Evolutionary conservation across 2,329 filamentous ascomycete species (phyloP).

Genomic region (Penicillium sp.): DNA sequence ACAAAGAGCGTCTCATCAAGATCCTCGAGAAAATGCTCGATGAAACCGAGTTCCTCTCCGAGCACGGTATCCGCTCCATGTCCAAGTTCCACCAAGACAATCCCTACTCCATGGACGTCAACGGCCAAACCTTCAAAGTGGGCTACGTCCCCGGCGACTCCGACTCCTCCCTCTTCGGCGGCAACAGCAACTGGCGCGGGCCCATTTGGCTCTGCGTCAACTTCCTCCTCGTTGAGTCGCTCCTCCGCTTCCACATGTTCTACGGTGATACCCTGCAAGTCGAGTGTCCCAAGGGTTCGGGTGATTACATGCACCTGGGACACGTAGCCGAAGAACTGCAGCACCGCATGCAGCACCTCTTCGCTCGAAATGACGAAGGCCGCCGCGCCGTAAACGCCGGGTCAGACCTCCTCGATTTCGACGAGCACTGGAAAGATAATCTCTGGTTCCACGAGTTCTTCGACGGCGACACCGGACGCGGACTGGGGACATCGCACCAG

Average conservation of each 20-base stretch:
- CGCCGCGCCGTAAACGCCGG: slow-evolving; percentile 84
- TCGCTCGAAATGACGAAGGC: slow-evolving; percentile 78
- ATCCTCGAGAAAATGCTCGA: slow-evolving; percentile 91
- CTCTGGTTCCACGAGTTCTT: slow-evolving; percentile 98
- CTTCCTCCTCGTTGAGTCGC: slow-evolving; percentile 86
- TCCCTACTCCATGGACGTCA: slow-evolving; percentile 93
- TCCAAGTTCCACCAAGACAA: slow-evolving; percentile 89
- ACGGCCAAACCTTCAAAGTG: slow-evolving; percentile 83
- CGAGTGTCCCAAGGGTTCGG: slow-evolving; percentile 90
- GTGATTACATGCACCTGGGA: slow-evolving; percentile 91
- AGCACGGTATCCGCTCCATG: slow-evolving; percentile 85
- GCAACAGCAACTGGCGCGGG: slow-evolving; percentile 97
- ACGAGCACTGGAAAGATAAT: slow-evolving; percentile 88
- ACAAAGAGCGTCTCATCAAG: slow-evolving; percentile 84
- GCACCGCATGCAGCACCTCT: slow-evolving; percentile 88
- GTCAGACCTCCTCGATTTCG: slow-evolving; percentile 82
- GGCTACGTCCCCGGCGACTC: slow-evolving; percentile 93
- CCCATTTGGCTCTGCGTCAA: slow-evolving; percentile 97
- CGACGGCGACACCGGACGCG: slow-evolving; percentile 84
- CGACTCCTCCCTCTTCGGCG: slow-evolving; percentile 89
- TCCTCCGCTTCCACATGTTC: slow-evolving; percentile 95
- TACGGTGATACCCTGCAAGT: slow-evolving; percentile 86
- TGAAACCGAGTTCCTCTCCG: slow-evolving; percentile 86
- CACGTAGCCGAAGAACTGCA: slow-evolving; percentile 94
- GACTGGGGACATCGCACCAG: slow-evolving; percentile 88